These are phyloP conservation scores for Backusella morwellensis DNA, from an alignment of 192 early-diverging fungal genomes.

Conservation along the genomic window DNA sequence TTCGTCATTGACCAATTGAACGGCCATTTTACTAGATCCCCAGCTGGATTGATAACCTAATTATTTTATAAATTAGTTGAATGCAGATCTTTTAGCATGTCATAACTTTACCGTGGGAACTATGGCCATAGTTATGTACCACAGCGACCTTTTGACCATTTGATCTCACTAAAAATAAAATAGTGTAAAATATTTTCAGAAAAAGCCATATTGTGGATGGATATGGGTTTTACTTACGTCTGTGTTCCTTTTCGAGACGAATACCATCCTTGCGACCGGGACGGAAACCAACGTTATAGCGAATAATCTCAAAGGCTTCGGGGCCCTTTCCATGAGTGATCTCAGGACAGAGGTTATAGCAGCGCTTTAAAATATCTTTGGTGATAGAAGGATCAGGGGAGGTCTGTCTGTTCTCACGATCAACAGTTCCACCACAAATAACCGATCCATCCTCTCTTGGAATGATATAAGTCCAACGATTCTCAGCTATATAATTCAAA, in stretches of 20 bases:
- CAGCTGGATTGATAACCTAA: constrained; percentile 29
- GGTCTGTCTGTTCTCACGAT: constrained; percentile 28
- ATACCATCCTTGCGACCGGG: constrained; percentile 54
- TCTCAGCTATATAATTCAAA: constrained; percentile 15
- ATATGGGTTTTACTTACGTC: constrained; percentile 29
- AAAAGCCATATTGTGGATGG: neutral
- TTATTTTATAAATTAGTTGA: neutral
- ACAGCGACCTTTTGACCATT: constrained; percentile 17
- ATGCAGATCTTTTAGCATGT: neutral
- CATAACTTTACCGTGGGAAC: constrained; percentile 16
- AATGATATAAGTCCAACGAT: constrained; percentile 76
- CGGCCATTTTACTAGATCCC: constrained; percentile 18
- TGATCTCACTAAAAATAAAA: constrained; percentile 1
- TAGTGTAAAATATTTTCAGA: neutral
- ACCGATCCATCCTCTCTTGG: constrained; percentile 77
- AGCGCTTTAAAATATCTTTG: constrained; percentile 42
- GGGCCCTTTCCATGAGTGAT: constrained; percentile 43
- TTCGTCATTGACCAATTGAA: constrained; percentile 5
- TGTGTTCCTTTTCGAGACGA: constrained; percentile 56
- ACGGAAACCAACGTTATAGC: constrained; percentile 59
- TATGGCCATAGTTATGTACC: constrained; percentile 27
- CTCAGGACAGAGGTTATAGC: constrained; percentile 45
- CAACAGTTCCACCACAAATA: constrained; percentile 72
- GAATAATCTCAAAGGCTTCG: constrained; percentile 43
- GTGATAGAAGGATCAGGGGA: constrained; percentile 30